A percentile compares a stretch with the other conserved stretches of the same genome.
Evolutionary conservation across 169 alveolate species (phyloP).

Genomic region (Theileria luwenshuni): DNA sequence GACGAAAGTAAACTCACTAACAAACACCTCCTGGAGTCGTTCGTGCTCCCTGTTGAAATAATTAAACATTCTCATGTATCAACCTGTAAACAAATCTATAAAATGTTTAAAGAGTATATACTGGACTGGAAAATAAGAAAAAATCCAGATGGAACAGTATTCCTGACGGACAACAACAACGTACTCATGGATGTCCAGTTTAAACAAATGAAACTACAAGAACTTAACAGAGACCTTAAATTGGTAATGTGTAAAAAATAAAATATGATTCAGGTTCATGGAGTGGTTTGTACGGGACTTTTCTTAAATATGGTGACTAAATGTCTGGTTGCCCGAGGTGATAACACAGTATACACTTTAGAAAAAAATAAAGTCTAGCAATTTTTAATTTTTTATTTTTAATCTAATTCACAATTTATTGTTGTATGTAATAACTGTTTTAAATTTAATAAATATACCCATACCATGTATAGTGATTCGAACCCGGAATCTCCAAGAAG

Average conservation of each 20-base stretch:
- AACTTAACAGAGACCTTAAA: conserved; percentile 42
- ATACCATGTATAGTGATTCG: conserved; percentile 1
- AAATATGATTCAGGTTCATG: conserved; percentile 66
- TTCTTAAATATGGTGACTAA: conserved; percentile 75
- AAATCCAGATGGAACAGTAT: conserved; percentile 65
- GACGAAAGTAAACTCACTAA: conserved; percentile 67
- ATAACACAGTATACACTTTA: conserved; percentile 24
- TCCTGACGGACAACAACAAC: conserved; percentile 70
- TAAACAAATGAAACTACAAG: conserved; percentile 51
- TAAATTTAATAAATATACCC: background rate
- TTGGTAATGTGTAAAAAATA: conserved; percentile 34
- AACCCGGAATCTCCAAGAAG: background rate
- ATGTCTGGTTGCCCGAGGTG: conserved; percentile 74
- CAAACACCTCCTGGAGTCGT: conserved; percentile 65
- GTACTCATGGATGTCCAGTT: conserved; percentile 72
- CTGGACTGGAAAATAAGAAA: conserved; percentile 59
- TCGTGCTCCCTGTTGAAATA: conserved; percentile 74
- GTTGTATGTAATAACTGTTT: background rate
- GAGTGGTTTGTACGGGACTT: conserved; percentile 81
- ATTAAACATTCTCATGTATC: conserved; percentile 67
- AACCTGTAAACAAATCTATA: conserved; percentile 44
- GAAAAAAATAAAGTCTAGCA: background rate
- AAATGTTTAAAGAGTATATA: conserved; percentile 31
- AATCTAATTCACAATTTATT: background rate
- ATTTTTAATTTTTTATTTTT: background rate